Conservation (phyloP, 2,329 filamentous ascomycete species). For the Botrytis cinerea region DNA sequence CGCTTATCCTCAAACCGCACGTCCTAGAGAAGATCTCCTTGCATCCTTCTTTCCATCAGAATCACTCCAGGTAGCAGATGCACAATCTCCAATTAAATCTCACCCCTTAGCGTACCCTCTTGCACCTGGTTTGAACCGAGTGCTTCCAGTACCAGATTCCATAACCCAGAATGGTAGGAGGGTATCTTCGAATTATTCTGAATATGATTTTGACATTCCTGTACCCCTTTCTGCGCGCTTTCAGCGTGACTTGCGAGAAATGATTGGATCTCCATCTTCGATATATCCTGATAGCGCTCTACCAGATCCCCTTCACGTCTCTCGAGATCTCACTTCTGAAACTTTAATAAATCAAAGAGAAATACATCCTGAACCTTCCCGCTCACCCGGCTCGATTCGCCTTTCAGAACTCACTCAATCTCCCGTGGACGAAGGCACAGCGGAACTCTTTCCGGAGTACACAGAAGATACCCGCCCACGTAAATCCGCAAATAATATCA, state of each 20-base stretch:
- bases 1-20: background rate
- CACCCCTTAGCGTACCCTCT: background rate
- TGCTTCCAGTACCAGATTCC: too few species aligned
- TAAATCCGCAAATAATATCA: background rate
- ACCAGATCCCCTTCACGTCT: background rate
- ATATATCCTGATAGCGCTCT: background rate
- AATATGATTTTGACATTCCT: background rate
- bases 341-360: background rate
- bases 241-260: background rate
- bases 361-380: background rate
- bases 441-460: background rate
- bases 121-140: too few species aligned
- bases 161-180: background rate
- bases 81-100: background rate
- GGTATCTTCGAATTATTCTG: background rate
- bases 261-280: background rate
- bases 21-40: background rate
- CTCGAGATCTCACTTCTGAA: background rate
- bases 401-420: constrained; percentile 1
- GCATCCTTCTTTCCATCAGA: background rate
- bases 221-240: background rate
- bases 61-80: background rate
- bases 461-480: background rate
- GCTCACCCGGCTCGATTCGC: background rate
- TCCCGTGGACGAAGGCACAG: background rate